Percentiles rank a stretch among this genome's conserved stretches.
Evolutionary conservation across 2,329 filamentous ascomycete genomes (phyloP).

Genomic region (Trichoderma lentiforme): DNA sequence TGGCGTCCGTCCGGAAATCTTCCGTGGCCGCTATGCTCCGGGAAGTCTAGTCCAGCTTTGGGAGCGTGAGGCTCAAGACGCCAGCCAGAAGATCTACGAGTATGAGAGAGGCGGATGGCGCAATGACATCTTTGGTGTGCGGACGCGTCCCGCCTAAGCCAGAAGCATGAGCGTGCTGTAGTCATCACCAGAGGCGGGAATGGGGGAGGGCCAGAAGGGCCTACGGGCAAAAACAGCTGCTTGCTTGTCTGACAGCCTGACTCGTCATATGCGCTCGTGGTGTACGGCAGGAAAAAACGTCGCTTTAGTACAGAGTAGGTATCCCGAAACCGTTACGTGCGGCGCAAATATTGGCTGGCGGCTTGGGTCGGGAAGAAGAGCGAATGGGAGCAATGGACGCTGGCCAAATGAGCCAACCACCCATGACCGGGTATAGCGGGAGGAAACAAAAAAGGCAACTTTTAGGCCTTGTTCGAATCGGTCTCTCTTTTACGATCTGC

Average conservation of each 20-base stretch:
- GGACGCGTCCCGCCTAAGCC: not conserved
- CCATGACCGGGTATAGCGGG: conserved; percentile 2
- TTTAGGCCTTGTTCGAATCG: not conserved
- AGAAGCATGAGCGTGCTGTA: not conserved
- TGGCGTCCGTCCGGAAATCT: conserved; percentile 61
- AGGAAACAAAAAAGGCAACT: not conserved
- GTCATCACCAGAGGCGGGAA: not conserved
- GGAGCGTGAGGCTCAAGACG: conserved; percentile 72
- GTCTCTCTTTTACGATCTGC: not conserved
- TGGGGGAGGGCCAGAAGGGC: not conserved
- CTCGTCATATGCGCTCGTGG: conserved; percentile 3
- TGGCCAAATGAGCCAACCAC: not conserved
- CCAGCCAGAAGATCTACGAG: conserved; percentile 71
- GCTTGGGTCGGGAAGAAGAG: conserved; percentile 2
- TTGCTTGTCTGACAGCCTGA: not conserved
- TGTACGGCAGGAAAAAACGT: conserved; percentile 2
- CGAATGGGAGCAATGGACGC: not conserved
- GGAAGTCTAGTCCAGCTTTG: conserved; percentile 88
- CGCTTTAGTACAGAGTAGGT: conserved; percentile 15
- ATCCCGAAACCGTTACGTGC: conserved; percentile 14
- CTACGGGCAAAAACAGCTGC: not conserved
- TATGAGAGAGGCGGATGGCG: conserved; percentile 71
- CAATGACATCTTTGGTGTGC: conserved; percentile 73
- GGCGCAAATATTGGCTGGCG: conserved; percentile 11
- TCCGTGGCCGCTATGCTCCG: conserved; percentile 81